Percentiles rank a stretch among this genome's conserved stretches.
These are phyloP conservation scores for Scutellaria galericulata DNA, from an alignment of 257 asterid species.

Conservation along the genomic window DNA sequence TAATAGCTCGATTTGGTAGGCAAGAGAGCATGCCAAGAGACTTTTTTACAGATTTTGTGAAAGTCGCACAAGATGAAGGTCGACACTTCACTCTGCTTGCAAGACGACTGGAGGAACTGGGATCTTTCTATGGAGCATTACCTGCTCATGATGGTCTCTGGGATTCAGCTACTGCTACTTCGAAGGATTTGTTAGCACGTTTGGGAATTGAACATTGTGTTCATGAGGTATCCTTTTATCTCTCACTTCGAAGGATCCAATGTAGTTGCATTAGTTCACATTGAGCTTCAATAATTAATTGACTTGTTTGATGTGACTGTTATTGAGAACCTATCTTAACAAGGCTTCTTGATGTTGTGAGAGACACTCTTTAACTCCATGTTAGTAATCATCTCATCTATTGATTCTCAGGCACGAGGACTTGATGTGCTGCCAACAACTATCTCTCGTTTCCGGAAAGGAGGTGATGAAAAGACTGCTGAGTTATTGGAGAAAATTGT, in stretches of 20 bases:
- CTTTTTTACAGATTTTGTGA: slow-evolving; percentile 91
- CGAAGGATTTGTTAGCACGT: slow-evolving; percentile 79
- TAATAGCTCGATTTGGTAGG: slow-evolving; percentile 91
- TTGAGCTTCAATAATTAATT: slow-evolving; percentile 1
- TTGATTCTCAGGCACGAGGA: slow-evolving; percentile 78
- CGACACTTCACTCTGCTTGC: slow-evolving; percentile 90
- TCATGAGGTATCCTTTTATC: slow-evolving; percentile 72
- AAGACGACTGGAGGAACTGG: slow-evolving; percentile 74
- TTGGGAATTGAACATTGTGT: slow-evolving; percentile 93
- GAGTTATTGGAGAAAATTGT: slow-evolving; percentile 76
- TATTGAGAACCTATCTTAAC: background rate
- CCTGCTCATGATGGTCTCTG: slow-evolving; percentile 98
- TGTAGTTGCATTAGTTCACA: background rate
- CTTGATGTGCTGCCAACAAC: slow-evolving; percentile 95
- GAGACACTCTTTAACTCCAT: slow-evolving; percentile 9
- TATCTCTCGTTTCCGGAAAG: slow-evolving; percentile 85
- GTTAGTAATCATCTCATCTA: slow-evolving; percentile 5
- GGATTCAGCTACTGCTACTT: slow-evolving; percentile 94
- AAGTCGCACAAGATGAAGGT: slow-evolving; percentile 98
- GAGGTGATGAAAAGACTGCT: slow-evolving; percentile 86
- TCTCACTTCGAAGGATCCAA: background rate
- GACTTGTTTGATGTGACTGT: background rate
- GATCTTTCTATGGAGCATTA: slow-evolving; percentile 90
- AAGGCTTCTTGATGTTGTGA: no score
- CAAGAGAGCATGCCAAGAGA: slow-evolving; percentile 86